phyloP scores from a whole-genome alignment of 176 grass and related monocot species.

The Thalia dealbata region DNA sequence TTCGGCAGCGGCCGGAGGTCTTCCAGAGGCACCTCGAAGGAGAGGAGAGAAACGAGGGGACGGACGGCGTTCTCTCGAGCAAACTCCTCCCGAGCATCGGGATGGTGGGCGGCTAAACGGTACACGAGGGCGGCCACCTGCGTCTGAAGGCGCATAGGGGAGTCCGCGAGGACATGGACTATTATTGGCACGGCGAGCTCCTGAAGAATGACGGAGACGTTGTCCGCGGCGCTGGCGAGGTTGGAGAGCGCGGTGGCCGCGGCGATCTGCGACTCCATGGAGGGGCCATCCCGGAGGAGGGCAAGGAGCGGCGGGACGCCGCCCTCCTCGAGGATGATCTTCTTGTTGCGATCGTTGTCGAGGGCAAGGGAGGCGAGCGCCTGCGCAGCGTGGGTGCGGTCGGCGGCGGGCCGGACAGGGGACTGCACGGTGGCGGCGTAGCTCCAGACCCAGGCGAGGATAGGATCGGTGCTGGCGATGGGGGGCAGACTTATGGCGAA shows the following conservation, averaged over 20 bases:
- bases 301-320: constrained; percentile 7
- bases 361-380: background rate
- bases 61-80: constrained; percentile 15
- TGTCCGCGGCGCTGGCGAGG: constrained; percentile 6
- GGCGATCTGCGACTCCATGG: constrained; percentile 12
- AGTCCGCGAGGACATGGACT: constrained; percentile 11
- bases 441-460: constrained; percentile 15
- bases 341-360: constrained; percentile 17
- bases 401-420: background rate
- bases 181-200: constrained; percentile 5
- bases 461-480: constrained; percentile 12
- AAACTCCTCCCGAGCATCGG: constrained; percentile 13
- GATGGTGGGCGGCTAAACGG: constrained; percentile 10
- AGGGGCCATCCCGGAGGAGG: constrained; percentile 11
- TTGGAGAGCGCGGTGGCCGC: constrained; percentile 9
- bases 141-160: constrained; percentile 14
- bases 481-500: constrained; percentile 6
- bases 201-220: background rate
- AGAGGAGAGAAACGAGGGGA: constrained; percentile 11
- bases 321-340: constrained; percentile 11
- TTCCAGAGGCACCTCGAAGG: constrained; percentile 15
- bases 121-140: constrained; percentile 1
- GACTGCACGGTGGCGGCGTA: constrained; percentile 5
- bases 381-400: constrained; percentile 3
- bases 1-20: background rate